Evolutionary conservation across 176 grass and related monocot species (phyloP).

Genomic region (Hsuehochloa calcarea): DNA sequence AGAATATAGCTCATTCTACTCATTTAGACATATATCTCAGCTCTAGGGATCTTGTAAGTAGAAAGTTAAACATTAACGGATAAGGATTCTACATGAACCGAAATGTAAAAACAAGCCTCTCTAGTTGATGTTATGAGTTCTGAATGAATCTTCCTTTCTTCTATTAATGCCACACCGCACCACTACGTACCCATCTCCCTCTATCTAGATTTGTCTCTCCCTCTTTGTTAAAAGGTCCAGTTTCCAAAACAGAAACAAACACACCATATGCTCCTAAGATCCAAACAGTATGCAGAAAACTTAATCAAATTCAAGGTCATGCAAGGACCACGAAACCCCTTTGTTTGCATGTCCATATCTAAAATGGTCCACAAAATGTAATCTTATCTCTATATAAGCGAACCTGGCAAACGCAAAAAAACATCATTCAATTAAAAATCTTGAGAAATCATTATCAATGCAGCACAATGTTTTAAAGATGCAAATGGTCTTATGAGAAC

Average conservation of each 20-base stretch:
- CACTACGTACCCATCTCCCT: too few species aligned
- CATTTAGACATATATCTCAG: slow-evolving; percentile 4
- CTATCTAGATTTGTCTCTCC: too few species aligned
- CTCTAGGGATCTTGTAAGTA: not conserved
- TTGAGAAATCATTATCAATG: slow-evolving; percentile 2
- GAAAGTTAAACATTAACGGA: not conserved
- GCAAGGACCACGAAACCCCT: not conserved
- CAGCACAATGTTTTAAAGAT: not conserved
- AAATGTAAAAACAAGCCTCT: slow-evolving; percentile 11
- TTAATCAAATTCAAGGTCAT: too few species aligned
- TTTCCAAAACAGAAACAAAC: too few species aligned
- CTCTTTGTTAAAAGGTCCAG: too few species aligned
- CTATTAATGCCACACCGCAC: too few species aligned
- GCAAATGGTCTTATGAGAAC: not conserved
- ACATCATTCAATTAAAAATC: not conserved
- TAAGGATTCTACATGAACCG: slow-evolving; percentile 12
- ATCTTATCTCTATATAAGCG: too few species aligned
- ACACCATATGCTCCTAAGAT: too few species aligned
- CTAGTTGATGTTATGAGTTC: too few species aligned
- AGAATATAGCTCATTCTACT: slow-evolving; percentile 10
- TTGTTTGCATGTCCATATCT: not conserved
- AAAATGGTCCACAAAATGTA: not conserved
- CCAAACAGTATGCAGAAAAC: too few species aligned
- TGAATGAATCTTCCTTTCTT: too few species aligned
- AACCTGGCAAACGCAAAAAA: slow-evolving; percentile 44